Evolutionary conservation across 208 protist species (phyloP), one percentile per base, ranked within the genome.

Genomic region (Acanthamoeba healyi): DNA sequence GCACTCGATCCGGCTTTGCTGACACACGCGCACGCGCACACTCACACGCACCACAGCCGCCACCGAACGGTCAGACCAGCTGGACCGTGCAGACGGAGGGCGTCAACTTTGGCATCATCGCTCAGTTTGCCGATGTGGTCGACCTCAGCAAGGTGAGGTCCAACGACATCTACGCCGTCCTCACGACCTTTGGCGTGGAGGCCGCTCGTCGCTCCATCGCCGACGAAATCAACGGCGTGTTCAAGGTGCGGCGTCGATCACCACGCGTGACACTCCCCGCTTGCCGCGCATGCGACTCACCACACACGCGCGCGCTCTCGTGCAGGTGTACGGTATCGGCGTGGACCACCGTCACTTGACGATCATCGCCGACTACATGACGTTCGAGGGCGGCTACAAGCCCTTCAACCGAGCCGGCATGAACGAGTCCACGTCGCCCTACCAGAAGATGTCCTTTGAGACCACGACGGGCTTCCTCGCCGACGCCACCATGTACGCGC

Each of bases 291-390:
- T n/a, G n/a, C n/a, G n/a, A n/a, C n/a, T n/a, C n/a, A n/a, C n/a
- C n/a, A n/a, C n/a, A n/a, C n/a, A n/a, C n/a, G n/a, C n/a, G n/a
- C n/a, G n/a, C n/a, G n/a, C n/a, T n/a, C n/a, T n/a, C n/a, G n/a
- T n/a, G n/a, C 42, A 84, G 74, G 97, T 95, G 7, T 99, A 99
- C 96, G 97, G 98, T 95, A 98, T 99, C 65, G 29, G 26, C 61
- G 98, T 99, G n/a, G 96, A 98, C 84, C 42, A 42, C 15, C 94
- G 98, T 40, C 98, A 99, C 88, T 87, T 99, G 17, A 92, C 95
- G 1, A 72, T 99, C 1, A 94, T 99, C 40, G 98, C 96, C 49
- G 98, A 99, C 88, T 98, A 97, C 65, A 98, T 99, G 97, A 97
- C 97, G 29, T 95, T 87, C 74, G 89, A 94, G 46, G 97, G 97